Base-by-base conservation (phyloP, 331 rosid species). In the Malus hybrid region DNA sequence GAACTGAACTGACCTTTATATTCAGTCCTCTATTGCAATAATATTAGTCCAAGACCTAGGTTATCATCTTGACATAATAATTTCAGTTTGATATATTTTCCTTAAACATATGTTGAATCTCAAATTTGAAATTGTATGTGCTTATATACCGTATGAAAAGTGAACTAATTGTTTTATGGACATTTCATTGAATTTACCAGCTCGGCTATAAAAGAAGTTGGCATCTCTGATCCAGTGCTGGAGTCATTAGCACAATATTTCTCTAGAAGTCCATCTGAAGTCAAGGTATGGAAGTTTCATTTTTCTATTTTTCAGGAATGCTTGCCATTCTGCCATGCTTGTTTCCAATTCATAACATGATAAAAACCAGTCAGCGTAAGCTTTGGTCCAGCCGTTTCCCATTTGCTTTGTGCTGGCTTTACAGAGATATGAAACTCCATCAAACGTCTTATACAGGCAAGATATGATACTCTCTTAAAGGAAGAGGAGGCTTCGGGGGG, bases 391-490 rank as follows among this genome's bases (percentile, higher is more conserved):
- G 92, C 92, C 36, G 89, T 92, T 90, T 90, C 92, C 96, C 92
- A 92, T 90, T 91, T 92, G 70, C 84, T 90, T 83, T 86, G 83
- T 89, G 93, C 97, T 89, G 90, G 90, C 89, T 89, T 92, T 92
- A 94, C 92, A 90, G 90, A 92, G 96, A 92, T 90, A 90, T 90
- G 92, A 90, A 89, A 88, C 92, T 81, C 90, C 85, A 70, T 90
- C 92, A 85, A 94, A 90, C 96, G 71, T 94, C 91, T 92, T 92
- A 84, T 90, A 88, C 97, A 95, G 99, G 97, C 97, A 84, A 92
- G 96, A 88, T 86, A 87, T 81, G 92, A 92, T 83, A 77, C 72
- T 76, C 81, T 90, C 73, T 74, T 72, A 69, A 84, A 63, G 77
- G 87, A 88, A 83, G 90, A 82, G 86, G 86, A 82, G 70, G 77